phyloP scores from a whole-genome alignment of 2,329 filamentous ascomycete species.

The Xylariaceae sp. region DNA sequence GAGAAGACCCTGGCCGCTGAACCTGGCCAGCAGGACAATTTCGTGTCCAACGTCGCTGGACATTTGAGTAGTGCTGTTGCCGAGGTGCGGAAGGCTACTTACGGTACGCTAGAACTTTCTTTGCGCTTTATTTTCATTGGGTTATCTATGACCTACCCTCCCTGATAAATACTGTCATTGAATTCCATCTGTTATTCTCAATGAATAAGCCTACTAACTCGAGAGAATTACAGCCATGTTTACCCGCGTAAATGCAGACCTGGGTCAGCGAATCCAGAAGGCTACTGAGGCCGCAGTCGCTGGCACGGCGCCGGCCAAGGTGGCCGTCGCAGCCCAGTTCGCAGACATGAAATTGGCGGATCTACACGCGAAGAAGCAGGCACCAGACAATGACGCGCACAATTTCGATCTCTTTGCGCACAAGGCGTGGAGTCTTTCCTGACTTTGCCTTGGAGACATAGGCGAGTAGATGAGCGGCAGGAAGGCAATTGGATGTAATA shows the following conservation, averaged over 20 bases:
- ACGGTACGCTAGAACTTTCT: constrained; percentile 20
- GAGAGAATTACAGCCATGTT: constrained; percentile 64
- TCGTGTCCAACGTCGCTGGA: constrained; percentile 62
- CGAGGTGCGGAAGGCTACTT: constrained; percentile 24
- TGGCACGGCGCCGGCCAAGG: background rate
- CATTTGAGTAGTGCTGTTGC: constrained; percentile 54
- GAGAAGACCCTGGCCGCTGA: constrained; percentile 46
- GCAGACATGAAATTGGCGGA: constrained; percentile 24
- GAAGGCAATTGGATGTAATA: no score
- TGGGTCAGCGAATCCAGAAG: constrained; percentile 58
- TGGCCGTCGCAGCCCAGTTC: constrained; percentile 1
- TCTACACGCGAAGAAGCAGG: constrained; percentile 23
- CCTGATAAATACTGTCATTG: background rate
- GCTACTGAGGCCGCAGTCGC: constrained; percentile 51
- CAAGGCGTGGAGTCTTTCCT: constrained; percentile 22
- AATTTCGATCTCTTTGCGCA: constrained; percentile 30
- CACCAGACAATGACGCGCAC: constrained; percentile 6
- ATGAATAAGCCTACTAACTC: constrained; percentile 28
- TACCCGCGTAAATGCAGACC: constrained; percentile 54
- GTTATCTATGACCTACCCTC: background rate
- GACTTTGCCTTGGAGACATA: background rate
- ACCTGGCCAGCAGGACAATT: constrained; percentile 64
- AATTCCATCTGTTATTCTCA: no score
- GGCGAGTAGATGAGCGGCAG: background rate
- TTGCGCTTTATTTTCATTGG: background rate